Conservation (phyloP, 148 eudicot genomes). For the Silene latifolia region DNA sequence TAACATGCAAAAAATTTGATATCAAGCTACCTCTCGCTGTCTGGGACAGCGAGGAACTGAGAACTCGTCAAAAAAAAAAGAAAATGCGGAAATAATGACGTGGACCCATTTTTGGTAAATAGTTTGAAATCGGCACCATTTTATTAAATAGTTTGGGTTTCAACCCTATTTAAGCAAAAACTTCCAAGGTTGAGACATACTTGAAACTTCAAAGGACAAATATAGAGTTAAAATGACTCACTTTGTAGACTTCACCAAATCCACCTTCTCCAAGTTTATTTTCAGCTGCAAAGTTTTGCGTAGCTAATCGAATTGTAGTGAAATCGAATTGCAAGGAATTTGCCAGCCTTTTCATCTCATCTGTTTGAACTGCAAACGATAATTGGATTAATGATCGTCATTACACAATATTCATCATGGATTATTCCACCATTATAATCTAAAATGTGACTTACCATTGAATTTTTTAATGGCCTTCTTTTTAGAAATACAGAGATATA, state of each 20-base stretch:
- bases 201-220: too few relatives aligned
- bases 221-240: background rate
- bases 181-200: too few relatives aligned
- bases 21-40: too few relatives aligned
- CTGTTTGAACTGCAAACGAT: background rate
- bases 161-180: too few relatives aligned
- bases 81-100: too few relatives aligned
- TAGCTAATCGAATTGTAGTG: background rate
- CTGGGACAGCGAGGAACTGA: too few relatives aligned
- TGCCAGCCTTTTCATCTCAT: background rate
- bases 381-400: background rate
- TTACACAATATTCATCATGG: background rate
- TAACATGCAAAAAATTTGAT: too few relatives aligned
- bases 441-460: background rate
- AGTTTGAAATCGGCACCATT: too few relatives aligned
- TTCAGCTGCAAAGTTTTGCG: background rate
- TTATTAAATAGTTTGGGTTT: too few relatives aligned
- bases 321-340: conserved; percentile 4
- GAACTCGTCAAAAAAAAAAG: too few relatives aligned
- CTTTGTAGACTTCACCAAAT: conserved; percentile 5
- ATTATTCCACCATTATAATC: background rate
- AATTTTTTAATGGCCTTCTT: background rate
- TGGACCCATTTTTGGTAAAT: too few relatives aligned
- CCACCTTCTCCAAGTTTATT: conserved; percentile 6
- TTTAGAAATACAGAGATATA: background rate